Evolutionary conservation across 768 basidiomycete genomes (phyloP).

Genomic region (Trichaptum fuscoviolaceum): DNA sequence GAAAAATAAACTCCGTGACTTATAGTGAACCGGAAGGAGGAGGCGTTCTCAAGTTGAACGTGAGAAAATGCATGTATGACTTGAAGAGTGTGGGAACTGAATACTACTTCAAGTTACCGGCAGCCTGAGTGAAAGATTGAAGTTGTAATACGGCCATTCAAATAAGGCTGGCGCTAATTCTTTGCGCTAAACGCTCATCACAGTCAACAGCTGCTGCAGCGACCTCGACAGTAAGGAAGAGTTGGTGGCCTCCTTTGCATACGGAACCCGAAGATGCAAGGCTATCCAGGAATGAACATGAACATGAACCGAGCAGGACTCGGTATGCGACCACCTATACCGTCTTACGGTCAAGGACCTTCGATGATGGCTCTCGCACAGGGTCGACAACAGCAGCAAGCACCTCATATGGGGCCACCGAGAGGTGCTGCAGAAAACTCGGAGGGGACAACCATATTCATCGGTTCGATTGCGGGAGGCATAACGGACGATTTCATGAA

Average conservation of each 20-base stretch:
- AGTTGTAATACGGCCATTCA: too few relatives aligned
- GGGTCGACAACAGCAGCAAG: slow-evolving; percentile 72
- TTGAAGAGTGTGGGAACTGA: too few relatives aligned
- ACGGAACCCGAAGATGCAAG: slow-evolving; percentile 45
- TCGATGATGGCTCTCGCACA: slow-evolving; percentile 88
- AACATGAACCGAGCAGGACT: slow-evolving; percentile 68
- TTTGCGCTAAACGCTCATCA: background rate
- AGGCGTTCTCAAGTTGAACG: too few relatives aligned
- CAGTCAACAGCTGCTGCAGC: background rate
- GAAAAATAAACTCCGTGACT: too few relatives aligned
- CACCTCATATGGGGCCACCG: slow-evolving; percentile 43
- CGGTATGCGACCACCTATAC: slow-evolving; percentile 83
- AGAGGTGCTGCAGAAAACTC: slow-evolving; percentile 42
- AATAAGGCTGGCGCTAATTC: too few relatives aligned
- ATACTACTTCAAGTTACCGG: too few relatives aligned
- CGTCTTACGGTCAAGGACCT: slow-evolving; percentile 86
- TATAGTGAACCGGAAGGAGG: too few relatives aligned
- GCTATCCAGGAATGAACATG: slow-evolving; percentile 28
- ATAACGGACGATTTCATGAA: slow-evolving; percentile 82
- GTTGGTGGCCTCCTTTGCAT: background rate
- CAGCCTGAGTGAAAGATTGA: too few relatives aligned
- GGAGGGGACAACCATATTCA: slow-evolving; percentile 52
- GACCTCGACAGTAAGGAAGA: background rate
- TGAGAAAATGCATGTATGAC: too few relatives aligned
- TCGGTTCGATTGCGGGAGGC: slow-evolving; percentile 94